Evolutionary conservation across 1,139 yeast genomes (phyloP).

Genomic region (Scheffersomyces parashehatae): DNA sequence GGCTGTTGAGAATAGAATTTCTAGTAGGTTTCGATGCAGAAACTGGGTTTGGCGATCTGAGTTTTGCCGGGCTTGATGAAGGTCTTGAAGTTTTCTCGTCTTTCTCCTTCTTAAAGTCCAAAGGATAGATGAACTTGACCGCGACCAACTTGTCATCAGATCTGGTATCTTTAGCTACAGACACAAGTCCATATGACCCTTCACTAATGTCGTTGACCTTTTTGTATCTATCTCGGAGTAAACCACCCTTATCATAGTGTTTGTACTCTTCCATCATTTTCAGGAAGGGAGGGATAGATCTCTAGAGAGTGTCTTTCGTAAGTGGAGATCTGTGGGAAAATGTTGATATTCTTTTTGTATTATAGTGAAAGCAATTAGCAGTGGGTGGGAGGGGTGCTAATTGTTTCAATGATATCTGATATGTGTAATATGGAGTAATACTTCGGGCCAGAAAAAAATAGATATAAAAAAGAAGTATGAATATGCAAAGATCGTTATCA

Average conservation of each 20-base stretch:
- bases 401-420: too few relatives aligned
- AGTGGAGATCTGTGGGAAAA: too few relatives aligned
- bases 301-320: not conserved
- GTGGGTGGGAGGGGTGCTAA: too few relatives aligned
- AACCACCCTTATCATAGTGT: conserved; percentile 60
- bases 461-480: too few relatives aligned
- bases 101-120: conserved; percentile 35
- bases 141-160: conserved; percentile 65
- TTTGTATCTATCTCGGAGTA: conserved; percentile 63
- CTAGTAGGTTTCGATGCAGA: conserved; percentile 10
- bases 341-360: too few relatives aligned
- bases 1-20: conserved; percentile 32
- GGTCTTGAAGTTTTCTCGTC: conserved; percentile 22
- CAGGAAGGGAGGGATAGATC: conserved; percentile 1
- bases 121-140: conserved; percentile 72
- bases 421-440: too few relatives aligned
- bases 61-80: conserved; percentile 41
- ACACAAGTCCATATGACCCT: conserved; percentile 92
- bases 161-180: conserved; percentile 73
- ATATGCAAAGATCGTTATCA: too few relatives aligned
- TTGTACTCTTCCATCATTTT: conserved; percentile 46
- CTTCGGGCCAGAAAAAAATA: too few relatives aligned
- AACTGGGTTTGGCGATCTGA: conserved; percentile 19
- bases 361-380: too few relatives aligned
- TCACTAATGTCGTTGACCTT: conserved; percentile 80